Conservation (phyloP, 768 basidiomycete species). For the Termitomyces sp. region DNA sequence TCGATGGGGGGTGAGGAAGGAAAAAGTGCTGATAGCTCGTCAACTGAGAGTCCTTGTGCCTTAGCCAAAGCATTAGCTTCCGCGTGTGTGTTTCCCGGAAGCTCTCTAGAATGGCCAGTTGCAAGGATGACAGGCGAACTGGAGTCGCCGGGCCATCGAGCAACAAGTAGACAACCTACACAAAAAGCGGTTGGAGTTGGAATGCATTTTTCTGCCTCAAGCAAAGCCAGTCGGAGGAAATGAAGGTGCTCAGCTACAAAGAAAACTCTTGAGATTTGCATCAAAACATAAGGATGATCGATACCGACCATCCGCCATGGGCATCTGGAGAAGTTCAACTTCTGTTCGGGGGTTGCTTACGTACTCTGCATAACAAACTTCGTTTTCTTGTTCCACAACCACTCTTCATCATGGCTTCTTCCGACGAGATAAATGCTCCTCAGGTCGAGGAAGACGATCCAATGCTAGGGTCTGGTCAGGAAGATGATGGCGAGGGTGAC, state of each 20-base stretch:
- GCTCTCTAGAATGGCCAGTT: constrained; percentile 85
- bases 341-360: constrained; percentile 9
- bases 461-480: constrained; percentile 51
- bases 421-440: constrained; percentile 25
- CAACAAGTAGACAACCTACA: constrained; percentile 80
- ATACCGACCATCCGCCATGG: constrained; percentile 11
- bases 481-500: constrained; percentile 35
- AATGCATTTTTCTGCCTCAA: constrained; percentile 63
- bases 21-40: constrained; percentile 40
- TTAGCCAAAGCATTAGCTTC: constrained; percentile 92
- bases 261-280: neutral
- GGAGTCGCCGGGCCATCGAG: constrained; percentile 32
- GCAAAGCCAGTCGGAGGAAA: constrained; percentile 61
- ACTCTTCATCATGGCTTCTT: constrained; percentile 50
- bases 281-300: neutral
- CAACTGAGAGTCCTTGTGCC: constrained; percentile 37
- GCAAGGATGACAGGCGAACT: constrained; percentile 51
- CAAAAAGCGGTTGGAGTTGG: constrained; percentile 79
- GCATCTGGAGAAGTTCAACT: neutral
- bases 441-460: constrained; percentile 37
- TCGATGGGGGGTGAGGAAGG: constrained; percentile 26
- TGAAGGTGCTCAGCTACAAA: constrained; percentile 18
- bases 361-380: constrained; percentile 15
- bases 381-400: constrained; percentile 7
- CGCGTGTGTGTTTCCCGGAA: constrained; percentile 93